These are phyloP conservation scores for Brassica carinata DNA, from an alignment of 345 rosid genomes.

Conservation along the genomic window DNA sequence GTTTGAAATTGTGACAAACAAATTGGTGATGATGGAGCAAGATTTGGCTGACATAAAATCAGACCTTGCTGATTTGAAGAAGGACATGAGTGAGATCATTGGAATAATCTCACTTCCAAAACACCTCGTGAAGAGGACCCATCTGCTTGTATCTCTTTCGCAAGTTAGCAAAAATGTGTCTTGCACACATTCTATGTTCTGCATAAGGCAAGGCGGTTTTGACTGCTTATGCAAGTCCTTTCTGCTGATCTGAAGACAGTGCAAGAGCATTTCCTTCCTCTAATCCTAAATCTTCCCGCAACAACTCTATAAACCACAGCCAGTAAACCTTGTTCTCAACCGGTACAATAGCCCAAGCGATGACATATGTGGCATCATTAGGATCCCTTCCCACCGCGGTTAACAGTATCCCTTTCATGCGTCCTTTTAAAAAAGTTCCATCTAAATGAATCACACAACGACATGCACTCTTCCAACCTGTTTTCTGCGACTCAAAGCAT, in stretches of 20 bases:
- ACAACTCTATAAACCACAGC: too few species aligned
- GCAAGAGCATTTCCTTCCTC: background rate
- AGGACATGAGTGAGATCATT: background rate
- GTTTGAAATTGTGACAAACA: background rate
- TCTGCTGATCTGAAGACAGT: background rate
- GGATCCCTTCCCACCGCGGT: too few species aligned
- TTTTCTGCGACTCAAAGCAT: too few species aligned
- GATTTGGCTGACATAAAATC: background rate
- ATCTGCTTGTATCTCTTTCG: background rate
- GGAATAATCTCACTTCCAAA: background rate
- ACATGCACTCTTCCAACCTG: too few species aligned
- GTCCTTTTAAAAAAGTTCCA: too few species aligned
- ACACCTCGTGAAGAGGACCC: background rate
- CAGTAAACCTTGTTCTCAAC: too few species aligned
- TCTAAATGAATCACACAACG: too few species aligned
- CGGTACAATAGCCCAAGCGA: too few species aligned
- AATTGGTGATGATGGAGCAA: background rate
- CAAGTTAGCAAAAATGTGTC: background rate
- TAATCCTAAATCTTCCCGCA: background rate
- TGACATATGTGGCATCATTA: too few species aligned
- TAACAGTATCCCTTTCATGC: too few species aligned
- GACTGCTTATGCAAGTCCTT: background rate
- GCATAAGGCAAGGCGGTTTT: background rate
- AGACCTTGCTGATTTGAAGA: background rate
- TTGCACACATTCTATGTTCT: background rate